These are phyloP conservation scores for Tagetes patula DNA, from an alignment of 129 eudicot species.

Conservation along the genomic window DNA sequence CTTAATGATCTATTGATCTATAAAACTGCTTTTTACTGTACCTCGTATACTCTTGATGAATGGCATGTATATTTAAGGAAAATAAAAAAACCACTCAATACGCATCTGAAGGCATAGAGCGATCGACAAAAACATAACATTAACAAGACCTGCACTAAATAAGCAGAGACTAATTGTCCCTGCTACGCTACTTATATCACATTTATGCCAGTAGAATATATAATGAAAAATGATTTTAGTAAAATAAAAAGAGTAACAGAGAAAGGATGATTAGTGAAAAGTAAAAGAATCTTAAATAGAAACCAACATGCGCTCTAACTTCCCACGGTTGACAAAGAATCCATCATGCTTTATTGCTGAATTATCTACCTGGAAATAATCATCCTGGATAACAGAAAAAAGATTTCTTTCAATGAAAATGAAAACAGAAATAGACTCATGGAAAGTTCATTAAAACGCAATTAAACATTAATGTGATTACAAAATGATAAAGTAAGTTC, in stretches of 20 bases:
- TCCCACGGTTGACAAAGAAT: conserved; percentile 94
- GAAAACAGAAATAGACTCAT: not conserved
- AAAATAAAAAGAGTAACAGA: conserved; percentile 4
- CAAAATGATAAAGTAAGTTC: conserved; percentile 11
- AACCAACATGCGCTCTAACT: conserved; percentile 85
- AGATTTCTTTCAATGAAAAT: not conserved
- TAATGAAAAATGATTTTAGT: conserved; percentile 6
- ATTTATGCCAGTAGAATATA: conserved; percentile 19
- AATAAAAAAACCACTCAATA: conserved; percentile 12
- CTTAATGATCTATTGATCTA: conserved; percentile 1
- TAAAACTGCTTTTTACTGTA: not conserved
- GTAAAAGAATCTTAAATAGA: conserved; percentile 18
- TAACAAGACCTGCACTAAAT: conserved; percentile 18
- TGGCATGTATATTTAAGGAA: not conserved
- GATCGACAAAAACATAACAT: not conserved
- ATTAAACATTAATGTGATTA: not conserved
- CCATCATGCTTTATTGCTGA: conserved; percentile 97
- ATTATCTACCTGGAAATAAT: conserved; percentile 96
- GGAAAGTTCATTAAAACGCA: not conserved
- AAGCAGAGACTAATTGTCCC: conserved; percentile 4
- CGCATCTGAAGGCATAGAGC: not conserved
- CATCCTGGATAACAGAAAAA: conserved; percentile 63
- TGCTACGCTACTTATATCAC: not conserved
- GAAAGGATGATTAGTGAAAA: conserved; percentile 7
- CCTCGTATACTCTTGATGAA: not conserved